phyloP scores from a whole-genome alignment of 768 basidiomycete genomes.

The Leccinum rimulosum region DNA sequence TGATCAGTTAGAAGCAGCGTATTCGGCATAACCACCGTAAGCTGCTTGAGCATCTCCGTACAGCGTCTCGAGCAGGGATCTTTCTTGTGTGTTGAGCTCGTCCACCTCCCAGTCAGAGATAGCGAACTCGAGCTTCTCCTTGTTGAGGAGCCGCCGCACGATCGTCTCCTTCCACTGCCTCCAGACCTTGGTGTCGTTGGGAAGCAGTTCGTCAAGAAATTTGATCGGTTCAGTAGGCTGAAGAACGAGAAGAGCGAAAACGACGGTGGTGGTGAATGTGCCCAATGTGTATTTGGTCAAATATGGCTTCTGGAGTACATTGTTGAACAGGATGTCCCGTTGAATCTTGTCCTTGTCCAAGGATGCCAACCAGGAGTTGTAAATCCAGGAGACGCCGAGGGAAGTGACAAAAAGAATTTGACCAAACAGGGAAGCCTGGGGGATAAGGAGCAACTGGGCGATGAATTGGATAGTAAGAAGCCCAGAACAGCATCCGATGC shows the following conservation, averaged over 20 bases:
- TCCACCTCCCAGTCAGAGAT: conserved; percentile 22
- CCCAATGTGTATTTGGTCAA: conserved; percentile 17
- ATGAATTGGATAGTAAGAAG: neutral
- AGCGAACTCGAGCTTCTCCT: conserved; percentile 25
- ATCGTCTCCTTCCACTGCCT: conserved; percentile 18
- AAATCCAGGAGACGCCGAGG: neutral
- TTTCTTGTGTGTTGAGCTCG: conserved; percentile 17
- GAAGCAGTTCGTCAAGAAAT: conserved; percentile 15
- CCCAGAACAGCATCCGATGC: neutral
- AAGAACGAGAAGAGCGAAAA: conserved; percentile 18
- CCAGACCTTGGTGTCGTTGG: conserved; percentile 25
- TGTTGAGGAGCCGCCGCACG: neutral
- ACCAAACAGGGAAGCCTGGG: neutral
- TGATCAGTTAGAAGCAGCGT: conserved; percentile 9
- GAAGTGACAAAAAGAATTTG: neutral
- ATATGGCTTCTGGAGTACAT: conserved; percentile 10
- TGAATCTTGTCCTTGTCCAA: conserved; percentile 32
- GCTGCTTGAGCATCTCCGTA: conserved; percentile 19
- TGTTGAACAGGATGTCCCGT: conserved; percentile 9
- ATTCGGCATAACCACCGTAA: conserved; percentile 22
- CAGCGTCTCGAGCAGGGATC: conserved; percentile 21
- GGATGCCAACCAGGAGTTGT: conserved; percentile 13
- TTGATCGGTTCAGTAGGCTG: neutral
- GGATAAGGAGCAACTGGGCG: neutral
- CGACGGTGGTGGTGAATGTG: conserved; percentile 16